Base-by-base conservation (phyloP, 345 rosid species). In the Eucalyptus leucophloia region DNA sequence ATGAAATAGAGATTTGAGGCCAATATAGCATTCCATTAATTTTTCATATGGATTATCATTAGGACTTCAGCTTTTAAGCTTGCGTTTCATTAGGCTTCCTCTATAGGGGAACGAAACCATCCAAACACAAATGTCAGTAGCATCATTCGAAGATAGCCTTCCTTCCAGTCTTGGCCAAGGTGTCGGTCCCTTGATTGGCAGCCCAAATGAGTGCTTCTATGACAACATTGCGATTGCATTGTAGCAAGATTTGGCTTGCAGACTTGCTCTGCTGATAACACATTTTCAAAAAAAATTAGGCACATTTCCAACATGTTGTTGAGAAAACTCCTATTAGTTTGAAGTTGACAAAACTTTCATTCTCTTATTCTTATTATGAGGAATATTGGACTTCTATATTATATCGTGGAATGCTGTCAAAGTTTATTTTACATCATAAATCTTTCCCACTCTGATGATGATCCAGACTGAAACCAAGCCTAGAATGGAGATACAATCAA, bases 101-200 rank as follows among this genome's bases (percentile, higher is more conserved):
- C 3, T 56, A 24, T 0, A 2, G 1, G 62, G 24, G 14, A 56
- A 56, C 13, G 2, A 2, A 56, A 56, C 30, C 62, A 56, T 24
- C 3, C 30, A 24, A 56, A 26, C 30, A 56, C 62, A 56, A 56
- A 23, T 56, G 30, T 56, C 2, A 24, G 30, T 24, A 56, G 3
- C 30, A 56, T 56, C 62, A 24, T 56, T 24, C 30, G 7, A 56
- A 56, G 62, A 56, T 56, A 24, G 30, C 62, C 62, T 24, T 56
- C 62, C 62, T 56, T 56, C 62, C 7, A 1, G 0, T 56, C 62
- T 56, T 56, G 62, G 30, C 30, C 13, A 0, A 56, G 30, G 13
- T 26, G 62, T 56, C 3, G 7, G 13, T 2, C 4, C 30, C 30
- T 56, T 56, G 13, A 24, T 56, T 56, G 62, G 62, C 1, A 0